Evolutionary conservation across 306 rosid species (phyloP).

Genomic region (Vigna reflexopilosa): DNA sequence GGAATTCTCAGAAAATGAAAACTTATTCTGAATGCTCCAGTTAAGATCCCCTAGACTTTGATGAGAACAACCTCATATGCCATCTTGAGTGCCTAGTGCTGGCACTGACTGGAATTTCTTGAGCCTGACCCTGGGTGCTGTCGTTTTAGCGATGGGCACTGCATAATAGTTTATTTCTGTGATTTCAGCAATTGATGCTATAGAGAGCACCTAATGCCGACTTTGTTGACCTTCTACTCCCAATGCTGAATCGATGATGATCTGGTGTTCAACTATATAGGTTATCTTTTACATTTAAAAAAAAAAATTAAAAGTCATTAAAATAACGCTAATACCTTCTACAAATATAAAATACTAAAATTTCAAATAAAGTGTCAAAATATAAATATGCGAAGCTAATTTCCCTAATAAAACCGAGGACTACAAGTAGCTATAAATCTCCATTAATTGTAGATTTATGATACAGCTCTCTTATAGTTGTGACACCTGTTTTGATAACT

Average conservation of each 20-base stretch:
- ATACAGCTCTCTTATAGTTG: conserved; percentile 8
- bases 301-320: background rate
- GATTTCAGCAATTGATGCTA: background rate
- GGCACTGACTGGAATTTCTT: background rate
- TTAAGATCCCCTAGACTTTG: no score
- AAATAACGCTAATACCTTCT: background rate
- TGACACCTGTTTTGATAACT: background rate
- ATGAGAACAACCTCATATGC: background rate
- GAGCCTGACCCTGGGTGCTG: background rate
- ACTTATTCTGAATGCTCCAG: no score
- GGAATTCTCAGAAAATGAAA: no score
- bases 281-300: background rate
- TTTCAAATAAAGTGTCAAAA: background rate
- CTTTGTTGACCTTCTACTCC: no score
- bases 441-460: background rate
- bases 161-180: background rate
- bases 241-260: no score
- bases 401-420: background rate
- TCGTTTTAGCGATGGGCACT: background rate
- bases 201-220: background rate
- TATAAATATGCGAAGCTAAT: background rate
- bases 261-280: background rate
- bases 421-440: background rate
- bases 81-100: background rate
- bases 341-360: background rate